Conservation (phyloP, 2,329 filamentous ascomycete genomes). For the Ophiocordyceps australis region DNA sequence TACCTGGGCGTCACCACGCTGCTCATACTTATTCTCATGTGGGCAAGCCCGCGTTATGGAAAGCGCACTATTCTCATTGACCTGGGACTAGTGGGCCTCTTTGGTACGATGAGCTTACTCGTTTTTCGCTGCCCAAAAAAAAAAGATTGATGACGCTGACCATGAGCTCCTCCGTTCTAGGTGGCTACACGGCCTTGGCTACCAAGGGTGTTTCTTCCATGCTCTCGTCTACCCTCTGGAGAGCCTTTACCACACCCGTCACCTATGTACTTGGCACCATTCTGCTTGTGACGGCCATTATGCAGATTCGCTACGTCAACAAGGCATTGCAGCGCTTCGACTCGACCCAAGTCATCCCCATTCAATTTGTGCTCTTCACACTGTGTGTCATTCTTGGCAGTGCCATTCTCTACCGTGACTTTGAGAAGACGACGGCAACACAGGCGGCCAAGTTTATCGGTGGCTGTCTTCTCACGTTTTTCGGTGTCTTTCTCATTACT, state of each 20-base stretch:
- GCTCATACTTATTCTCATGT: slow-evolving; percentile 63
- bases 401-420: slow-evolving; percentile 85
- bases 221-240: slow-evolving; percentile 77
- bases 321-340: slow-evolving; percentile 76
- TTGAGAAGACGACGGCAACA: slow-evolving; percentile 59
- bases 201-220: slow-evolving; percentile 95
- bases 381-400: slow-evolving; percentile 90
- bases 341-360: slow-evolving; percentile 93
- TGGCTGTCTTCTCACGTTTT: slow-evolving; percentile 82
- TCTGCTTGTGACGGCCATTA: slow-evolving; percentile 67
- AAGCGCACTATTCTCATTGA: slow-evolving; percentile 77
- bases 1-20: slow-evolving; percentile 63
- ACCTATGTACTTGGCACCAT: slow-evolving; percentile 74
- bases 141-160: no score
- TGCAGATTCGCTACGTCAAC: slow-evolving; percentile 97
- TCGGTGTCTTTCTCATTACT: slow-evolving; percentile 94
- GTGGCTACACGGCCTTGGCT: slow-evolving; percentile 88
- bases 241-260: slow-evolving; percentile 78
- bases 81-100: slow-evolving; percentile 79
- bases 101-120: slow-evolving; percentile 66
- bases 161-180: no score
- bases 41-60: slow-evolving; percentile 71
- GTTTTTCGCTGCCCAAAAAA: no score
- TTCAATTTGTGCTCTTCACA: slow-evolving; percentile 94
- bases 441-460: slow-evolving; percentile 74